Evolutionary conservation across 306 rosid species (phyloP).

Genomic region (Glycine latifolia): DNA sequence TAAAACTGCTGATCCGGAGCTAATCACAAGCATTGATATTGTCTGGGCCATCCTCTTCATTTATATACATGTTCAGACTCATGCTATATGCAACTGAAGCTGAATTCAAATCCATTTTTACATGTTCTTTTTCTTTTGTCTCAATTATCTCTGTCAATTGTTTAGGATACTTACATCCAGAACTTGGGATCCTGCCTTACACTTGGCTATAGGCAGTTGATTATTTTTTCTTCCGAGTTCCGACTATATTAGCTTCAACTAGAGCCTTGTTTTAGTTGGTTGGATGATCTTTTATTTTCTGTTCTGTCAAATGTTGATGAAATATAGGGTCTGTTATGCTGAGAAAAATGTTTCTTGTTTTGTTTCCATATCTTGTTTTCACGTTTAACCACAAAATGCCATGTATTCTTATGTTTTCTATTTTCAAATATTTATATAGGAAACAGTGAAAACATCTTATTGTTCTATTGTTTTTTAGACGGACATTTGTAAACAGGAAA

Average conservation of each 20-base stretch:
- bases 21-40: slow-evolving; percentile 20
- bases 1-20: not conserved
- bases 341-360: not conserved
- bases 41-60: not conserved
- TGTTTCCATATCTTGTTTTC: not conserved
- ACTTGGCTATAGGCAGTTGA: too few species aligned
- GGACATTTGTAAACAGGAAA: not conserved
- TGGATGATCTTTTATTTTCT: not conserved
- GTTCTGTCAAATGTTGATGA: slow-evolving; percentile 34
- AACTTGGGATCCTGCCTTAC: too few species aligned
- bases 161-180: too few species aligned
- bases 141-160: too few species aligned
- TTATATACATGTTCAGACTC: not conserved
- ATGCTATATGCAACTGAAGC: not conserved
- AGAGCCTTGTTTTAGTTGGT: not conserved
- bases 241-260: not conserved
- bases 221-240: too few species aligned
- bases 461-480: too few species aligned
- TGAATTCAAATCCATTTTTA: too few species aligned
- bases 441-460: not conserved
- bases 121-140: not conserved
- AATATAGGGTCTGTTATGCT: slow-evolving; percentile 12
- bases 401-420: not conserved
- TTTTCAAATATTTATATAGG: not conserved
- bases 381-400: not conserved